These are phyloP conservation scores for Leersia perrieri DNA, from an alignment of 176 grass and related monocot species.

Conservation along the genomic window DNA sequence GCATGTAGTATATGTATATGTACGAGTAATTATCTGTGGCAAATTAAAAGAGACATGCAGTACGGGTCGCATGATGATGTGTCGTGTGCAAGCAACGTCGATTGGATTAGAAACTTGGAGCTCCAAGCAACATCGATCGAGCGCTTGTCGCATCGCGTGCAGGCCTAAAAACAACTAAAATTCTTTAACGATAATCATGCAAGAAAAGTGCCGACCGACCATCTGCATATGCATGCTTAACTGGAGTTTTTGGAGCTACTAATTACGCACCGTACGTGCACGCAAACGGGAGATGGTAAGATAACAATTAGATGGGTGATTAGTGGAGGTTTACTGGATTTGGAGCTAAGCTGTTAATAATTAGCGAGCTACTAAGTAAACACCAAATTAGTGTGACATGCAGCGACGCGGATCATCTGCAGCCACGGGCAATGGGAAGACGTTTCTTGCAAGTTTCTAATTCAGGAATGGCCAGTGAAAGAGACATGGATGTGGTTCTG, in stretches of 20 bases:
- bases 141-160: neutral
- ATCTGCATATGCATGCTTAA: neutral
- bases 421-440: constrained; percentile 24
- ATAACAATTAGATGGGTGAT: neutral
- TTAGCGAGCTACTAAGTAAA: neutral
- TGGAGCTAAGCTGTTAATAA: neutral
- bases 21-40: neutral
- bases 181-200: constrained; percentile 9
- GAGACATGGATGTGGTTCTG: constrained; percentile 1
- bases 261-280: neutral
- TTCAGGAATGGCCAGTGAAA: constrained; percentile 38
- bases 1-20: neutral
- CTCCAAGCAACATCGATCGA: constrained; percentile 23
- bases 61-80: constrained; percentile 26
- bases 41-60: constrained; percentile 15
- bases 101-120: neutral
- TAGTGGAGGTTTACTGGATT: neutral
- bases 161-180: neutral
- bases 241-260: neutral
- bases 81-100: constrained; percentile 44
- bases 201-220: neutral
- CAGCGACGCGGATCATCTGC: constrained; percentile 6
- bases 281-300: neutral
- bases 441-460: constrained; percentile 44
- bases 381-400: neutral